phyloP scores from a whole-genome alignment of 1,139 yeast genomes.

The Taphrina deformans region DNA sequence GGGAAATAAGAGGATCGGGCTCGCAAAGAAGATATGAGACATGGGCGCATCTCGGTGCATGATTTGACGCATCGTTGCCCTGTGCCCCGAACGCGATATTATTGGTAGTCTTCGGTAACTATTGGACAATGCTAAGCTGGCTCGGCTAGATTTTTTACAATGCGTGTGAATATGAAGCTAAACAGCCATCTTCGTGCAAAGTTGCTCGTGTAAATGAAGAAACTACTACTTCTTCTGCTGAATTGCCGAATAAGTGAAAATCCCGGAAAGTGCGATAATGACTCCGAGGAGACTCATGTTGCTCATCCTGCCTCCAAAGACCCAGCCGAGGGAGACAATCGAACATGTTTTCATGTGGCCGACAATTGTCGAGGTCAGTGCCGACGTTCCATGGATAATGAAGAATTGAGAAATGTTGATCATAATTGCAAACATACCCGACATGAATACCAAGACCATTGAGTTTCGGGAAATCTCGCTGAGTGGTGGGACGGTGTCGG shows the following conservation, averaged over 20 bases:
- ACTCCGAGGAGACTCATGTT: constrained; percentile 32
- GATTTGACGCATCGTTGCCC: neutral
- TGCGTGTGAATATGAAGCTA: neutral
- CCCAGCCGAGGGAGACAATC: constrained; percentile 33
- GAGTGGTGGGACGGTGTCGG: constrained; percentile 27
- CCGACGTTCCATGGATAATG: constrained; percentile 33
- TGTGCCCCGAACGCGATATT: neutral
- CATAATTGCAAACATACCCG: constrained; percentile 28
- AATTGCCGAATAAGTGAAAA: constrained; percentile 28
- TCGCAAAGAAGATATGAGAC: neutral
- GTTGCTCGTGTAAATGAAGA: neutral
- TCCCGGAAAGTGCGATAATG: constrained; percentile 23
- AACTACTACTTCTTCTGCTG: constrained; percentile 9
- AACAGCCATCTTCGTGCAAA: neutral
- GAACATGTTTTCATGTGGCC: constrained; percentile 33
- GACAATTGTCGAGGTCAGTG: constrained; percentile 30
- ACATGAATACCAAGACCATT: constrained; percentile 21
- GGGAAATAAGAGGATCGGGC: neutral
- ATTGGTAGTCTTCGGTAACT: neutral
- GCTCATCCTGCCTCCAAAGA: constrained; percentile 33
- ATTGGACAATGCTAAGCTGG: neutral
- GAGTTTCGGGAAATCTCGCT: constrained; percentile 17
- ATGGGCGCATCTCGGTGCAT: neutral
- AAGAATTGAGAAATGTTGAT: constrained; percentile 32
- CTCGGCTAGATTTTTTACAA: no score